Evolutionary conservation across 1,284 basidiomycete genomes (phyloP).

Genomic region (Pseudozyma flocculosa): DNA sequence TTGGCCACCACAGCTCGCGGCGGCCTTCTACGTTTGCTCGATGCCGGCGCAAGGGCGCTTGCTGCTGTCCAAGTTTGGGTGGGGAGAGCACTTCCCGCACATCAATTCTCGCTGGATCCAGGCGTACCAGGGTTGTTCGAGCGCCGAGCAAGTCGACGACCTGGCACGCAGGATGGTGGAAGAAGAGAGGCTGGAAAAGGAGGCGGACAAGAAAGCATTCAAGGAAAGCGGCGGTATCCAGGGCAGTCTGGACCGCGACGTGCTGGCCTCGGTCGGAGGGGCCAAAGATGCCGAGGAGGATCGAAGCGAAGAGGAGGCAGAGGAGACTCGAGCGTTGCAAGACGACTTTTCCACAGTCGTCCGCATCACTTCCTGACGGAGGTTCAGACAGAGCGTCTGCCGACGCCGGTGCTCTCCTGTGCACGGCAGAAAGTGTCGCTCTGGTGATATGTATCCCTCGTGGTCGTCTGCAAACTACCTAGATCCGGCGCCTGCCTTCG

Average conservation of each 20-base stretch:
- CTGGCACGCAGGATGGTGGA: constrained; percentile 39
- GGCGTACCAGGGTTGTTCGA: constrained; percentile 32
- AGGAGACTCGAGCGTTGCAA: constrained; percentile 12
- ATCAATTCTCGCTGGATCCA: constrained; percentile 43
- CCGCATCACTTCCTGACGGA: constrained; percentile 20
- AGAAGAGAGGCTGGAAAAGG: constrained; percentile 34
- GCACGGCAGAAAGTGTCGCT: no score
- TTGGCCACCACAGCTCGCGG: constrained; percentile 30
- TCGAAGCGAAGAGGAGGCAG: constrained; percentile 14
- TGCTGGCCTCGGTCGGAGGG: constrained; percentile 16
- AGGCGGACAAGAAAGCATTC: constrained; percentile 27
- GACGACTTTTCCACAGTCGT: constrained; percentile 41
- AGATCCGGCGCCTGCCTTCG: no score
- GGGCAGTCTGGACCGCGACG: constrained; percentile 22
- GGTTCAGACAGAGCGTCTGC: no score
- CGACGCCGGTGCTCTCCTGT: no score
- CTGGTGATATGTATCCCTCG: no score
- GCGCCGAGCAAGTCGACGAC: constrained; percentile 29
- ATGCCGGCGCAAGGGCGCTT: constrained; percentile 38
- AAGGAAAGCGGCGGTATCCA: constrained; percentile 32
- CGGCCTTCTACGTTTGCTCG: constrained; percentile 46
- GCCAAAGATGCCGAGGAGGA: constrained; percentile 6
- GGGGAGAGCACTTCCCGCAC: constrained; percentile 48
- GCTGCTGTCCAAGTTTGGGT: constrained; percentile 49
- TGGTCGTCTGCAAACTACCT: no score